These are phyloP conservation scores for Fusarium dimerum DNA, from an alignment of 2,329 filamentous ascomycete species.

Conservation along the genomic window DNA sequence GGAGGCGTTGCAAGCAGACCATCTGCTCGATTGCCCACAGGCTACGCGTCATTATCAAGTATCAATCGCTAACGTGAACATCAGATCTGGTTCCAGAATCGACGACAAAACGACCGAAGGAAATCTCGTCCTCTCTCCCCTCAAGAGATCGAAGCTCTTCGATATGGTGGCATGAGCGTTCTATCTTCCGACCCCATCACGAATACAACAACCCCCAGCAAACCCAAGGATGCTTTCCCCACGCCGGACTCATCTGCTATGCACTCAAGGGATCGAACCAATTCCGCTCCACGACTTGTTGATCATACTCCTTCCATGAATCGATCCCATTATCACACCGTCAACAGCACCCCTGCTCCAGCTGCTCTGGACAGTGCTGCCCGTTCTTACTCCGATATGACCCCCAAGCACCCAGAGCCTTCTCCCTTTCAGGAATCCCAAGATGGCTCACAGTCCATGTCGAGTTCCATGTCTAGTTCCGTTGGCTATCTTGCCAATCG, in stretches of 20 bases:
- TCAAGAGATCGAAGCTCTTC: conserved; percentile 69
- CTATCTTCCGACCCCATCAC: conserved; percentile 48
- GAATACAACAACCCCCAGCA: conserved; percentile 26
- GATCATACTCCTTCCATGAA: conserved; percentile 29
- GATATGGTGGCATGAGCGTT: conserved; percentile 55
- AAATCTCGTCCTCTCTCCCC: conserved; percentile 82
- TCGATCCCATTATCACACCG: conserved; percentile 26
- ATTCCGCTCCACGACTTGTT: conserved; percentile 25
- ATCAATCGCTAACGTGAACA: conserved; percentile 15
- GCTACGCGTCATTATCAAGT: conserved; percentile 16
- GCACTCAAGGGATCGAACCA: conserved; percentile 24
- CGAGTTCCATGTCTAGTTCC: conserved; percentile 45
- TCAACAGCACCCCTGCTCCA: conserved; percentile 28
- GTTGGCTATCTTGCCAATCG: conserved; percentile 57
- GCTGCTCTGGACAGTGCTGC: conserved; percentile 17
- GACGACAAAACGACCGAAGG: conserved; percentile 87
- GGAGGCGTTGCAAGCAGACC: too few relatives aligned
- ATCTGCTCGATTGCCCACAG: not conserved
- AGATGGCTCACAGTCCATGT: conserved; percentile 31
- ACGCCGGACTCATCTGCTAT: conserved; percentile 31
- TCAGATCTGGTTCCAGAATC: conserved; percentile 99
- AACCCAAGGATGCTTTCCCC: conserved; percentile 29
- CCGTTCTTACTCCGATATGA: conserved; percentile 21
- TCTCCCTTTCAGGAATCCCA: conserved; percentile 31
- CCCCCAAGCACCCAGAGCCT: conserved; percentile 28